These are phyloP conservation scores for Plasmodium berghei DNA, from an alignment of 169 alveolate species.

Conservation along the genomic window DNA sequence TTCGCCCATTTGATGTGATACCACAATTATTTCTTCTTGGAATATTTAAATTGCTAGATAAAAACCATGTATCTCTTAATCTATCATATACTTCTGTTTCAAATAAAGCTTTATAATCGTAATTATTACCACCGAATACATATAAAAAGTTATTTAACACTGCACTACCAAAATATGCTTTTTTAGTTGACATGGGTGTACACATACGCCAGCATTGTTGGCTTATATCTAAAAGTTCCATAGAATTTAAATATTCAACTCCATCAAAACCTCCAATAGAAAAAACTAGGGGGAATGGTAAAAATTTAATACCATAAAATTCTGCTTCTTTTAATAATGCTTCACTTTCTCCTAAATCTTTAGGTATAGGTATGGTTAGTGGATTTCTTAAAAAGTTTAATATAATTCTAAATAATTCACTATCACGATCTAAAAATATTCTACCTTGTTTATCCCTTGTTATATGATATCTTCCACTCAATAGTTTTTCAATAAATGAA, in stretches of 20 bases:
- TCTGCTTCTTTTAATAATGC: conserved; percentile 86
- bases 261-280: conserved; percentile 91
- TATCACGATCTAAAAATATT: conserved; percentile 90
- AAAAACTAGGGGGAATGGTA: conserved; percentile 89
- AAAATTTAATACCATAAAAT: conserved; percentile 87
- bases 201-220: conserved; percentile 92
- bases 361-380: conserved; percentile 83
- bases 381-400: conserved; percentile 90
- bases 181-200: conserved; percentile 89
- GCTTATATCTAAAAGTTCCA: conserved; percentile 89
- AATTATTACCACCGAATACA: conserved; percentile 93
- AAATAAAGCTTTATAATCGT: conserved; percentile 93
- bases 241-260: conserved; percentile 83
- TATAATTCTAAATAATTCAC: conserved; percentile 87
- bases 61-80: conserved; percentile 89
- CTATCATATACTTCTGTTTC: conserved; percentile 93
- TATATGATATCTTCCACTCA: conserved; percentile 88
- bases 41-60: conserved; percentile 84
- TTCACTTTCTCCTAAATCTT: conserved; percentile 88
- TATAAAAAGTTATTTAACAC: conserved; percentile 86
- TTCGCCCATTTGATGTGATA: conserved; percentile 77
- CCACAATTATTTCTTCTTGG: conserved; percentile 90
- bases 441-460: conserved; percentile 90
- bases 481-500: conserved; percentile 84
- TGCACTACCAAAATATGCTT: conserved; percentile 88